These are phyloP conservation scores for Nemania sp. DNA, from an alignment of 2,329 filamentous ascomycete species.

Conservation along the genomic window DNA sequence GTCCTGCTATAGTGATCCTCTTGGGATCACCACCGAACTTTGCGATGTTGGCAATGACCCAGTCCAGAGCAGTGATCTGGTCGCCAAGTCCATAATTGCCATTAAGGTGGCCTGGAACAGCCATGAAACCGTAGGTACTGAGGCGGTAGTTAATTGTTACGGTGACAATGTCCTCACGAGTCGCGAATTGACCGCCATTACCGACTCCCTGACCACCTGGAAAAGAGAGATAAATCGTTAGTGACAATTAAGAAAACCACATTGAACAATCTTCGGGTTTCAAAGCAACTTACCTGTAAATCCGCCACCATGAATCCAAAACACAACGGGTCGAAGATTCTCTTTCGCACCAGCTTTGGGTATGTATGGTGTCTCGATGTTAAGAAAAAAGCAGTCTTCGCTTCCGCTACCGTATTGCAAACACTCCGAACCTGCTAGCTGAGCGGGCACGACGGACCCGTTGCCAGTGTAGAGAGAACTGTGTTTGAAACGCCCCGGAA, in stretches of 20 bases:
- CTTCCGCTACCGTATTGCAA: constrained; percentile 43
- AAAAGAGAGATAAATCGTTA: no score
- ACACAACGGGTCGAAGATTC: constrained; percentile 42
- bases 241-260: constrained; percentile 58
- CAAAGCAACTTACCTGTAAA: not conserved
- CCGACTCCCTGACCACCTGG: constrained; percentile 44
- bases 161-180: constrained; percentile 61
- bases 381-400: constrained; percentile 54
- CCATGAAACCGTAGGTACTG: constrained; percentile 60
- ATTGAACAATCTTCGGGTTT: constrained; percentile 39
- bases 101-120: no score
- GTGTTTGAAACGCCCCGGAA: constrained; percentile 50
- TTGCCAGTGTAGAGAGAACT: constrained; percentile 44
- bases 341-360: constrained; percentile 35
- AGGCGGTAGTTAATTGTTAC: constrained; percentile 65
- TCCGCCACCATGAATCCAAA: constrained; percentile 24
- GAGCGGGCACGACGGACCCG: constrained; percentile 40
- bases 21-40: constrained; percentile 61
- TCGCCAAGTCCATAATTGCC: constrained; percentile 56
- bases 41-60: constrained; percentile 54
- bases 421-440: constrained; percentile 45
- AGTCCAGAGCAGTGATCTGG: constrained; percentile 53
- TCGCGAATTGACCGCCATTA: constrained; percentile 61
- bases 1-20: constrained; percentile 58
- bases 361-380: constrained; percentile 49